Base-by-base conservation (phyloP, 768 basidiomycete species). In the Agrocybe pediades region DNA sequence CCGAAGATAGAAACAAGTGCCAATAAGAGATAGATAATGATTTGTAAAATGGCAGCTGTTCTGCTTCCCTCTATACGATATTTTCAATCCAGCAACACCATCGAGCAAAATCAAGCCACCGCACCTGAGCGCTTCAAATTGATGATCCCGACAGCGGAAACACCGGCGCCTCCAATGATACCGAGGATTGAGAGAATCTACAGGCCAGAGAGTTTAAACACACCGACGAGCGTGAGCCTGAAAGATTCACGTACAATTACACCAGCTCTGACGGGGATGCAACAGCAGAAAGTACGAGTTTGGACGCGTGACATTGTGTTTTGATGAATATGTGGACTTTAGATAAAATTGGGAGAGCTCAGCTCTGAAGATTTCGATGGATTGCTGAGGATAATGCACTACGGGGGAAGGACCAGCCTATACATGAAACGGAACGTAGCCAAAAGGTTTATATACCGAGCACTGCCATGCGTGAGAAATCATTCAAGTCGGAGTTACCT, bases 391-490 rank as follows among this genome's bases (percentile, higher is more conserved):
- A 41, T 26, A 50, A 24, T 21, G 51, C 41, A 56, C 58, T 63
- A 62, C 65, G 69, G 69, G 59, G n/a, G 67, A 61, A 78, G 78
- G 77, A 68, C 77, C 77, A 78, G 78, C 77, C 74, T 75, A 74
- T 74, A 68, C 52, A 58, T 53, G 51, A 48, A 40, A 46, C 27
- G 24, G 47, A 51, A 52, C 39, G 46, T 42, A 30, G 24, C 27
- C 40, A n/a, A 46, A 51, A 62, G 66, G 64, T 75, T 72, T 75
- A 73, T 74, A 65, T 68, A 56, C 54, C 33, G 40, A 24, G 26
- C 41, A 58, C 62, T 39, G 63, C 47, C 23, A 41, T 13, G 25
- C 57, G 58, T 61, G 62, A 56, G 62, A 64, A 64, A 59, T 60
- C 55, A 60, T 51, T n/a, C 8, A 45, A 29, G n/a, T 26, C 51